Evolutionary conservation across 1,139 yeast genomes (phyloP), one percentile per base, ranked within the genome.

Genomic region (Kodamaea sp.): DNA sequence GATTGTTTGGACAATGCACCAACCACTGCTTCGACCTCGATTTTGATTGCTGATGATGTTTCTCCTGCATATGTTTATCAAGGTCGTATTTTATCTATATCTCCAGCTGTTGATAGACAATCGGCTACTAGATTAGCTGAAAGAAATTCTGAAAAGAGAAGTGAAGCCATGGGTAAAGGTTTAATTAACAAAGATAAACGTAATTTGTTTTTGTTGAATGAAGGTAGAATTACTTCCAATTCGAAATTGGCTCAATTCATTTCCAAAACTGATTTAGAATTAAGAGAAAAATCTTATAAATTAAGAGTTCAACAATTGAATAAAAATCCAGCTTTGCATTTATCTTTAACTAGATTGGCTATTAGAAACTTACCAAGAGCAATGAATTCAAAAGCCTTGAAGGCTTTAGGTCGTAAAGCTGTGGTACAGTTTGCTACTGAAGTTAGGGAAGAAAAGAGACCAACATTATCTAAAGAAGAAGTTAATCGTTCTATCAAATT

Each of bases 371-470:
- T 92, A 41, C 98, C 99, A 32, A 79, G 97, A 62, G 82, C 95
- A 20, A 82, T 92, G 94, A 84, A 78, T 46, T 86, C 85, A 45
- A 87, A 86, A 60, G 82, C 95, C 0, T 72, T 92, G 53, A 92
- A 92, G 59, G 95, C 95, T 2, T 71, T 92, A 40, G 97, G 95
- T 30, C 81, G 98, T 63, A 87, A 87, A 60, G 97, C 96, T 0
- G 89, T 92, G 40, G 97, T 92, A 24, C 85, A 85, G 53, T 92
- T 92, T 68, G 97, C 97, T n/a, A 85, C 79, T 27, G 97, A 90
- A 57, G 97, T 85, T 5, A 84, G 78, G 52, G 77, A 79, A 31
- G 82, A 71, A 8, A 63, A 69, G 44, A 79, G 99, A 63, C 96
- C 87, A 54, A 87, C 95, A 10, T 70, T 92, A 39, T 83, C 90